Evolutionary conservation across 2,329 filamentous ascomycete species (phyloP).

Genomic region (Xylariales sp.): DNA sequence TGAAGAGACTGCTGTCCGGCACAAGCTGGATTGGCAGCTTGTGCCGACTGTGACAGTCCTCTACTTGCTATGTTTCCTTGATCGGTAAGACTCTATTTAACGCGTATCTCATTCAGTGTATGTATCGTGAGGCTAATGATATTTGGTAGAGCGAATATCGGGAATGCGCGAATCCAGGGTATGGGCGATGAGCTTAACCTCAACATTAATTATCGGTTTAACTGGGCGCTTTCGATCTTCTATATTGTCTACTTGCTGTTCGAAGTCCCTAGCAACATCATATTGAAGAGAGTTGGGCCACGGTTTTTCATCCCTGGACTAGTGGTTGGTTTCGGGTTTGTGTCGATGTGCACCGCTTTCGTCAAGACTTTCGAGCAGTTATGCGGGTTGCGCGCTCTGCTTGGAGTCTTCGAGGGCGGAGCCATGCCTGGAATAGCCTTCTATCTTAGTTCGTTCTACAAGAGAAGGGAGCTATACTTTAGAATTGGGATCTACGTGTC

Average conservation of each 20-base stretch:
- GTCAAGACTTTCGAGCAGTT: conserved; percentile 42
- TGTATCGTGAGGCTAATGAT: not conserved
- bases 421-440: conserved; percentile 55
- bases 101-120: too few species aligned
- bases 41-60: conserved; percentile 48
- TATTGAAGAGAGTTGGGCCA: conserved; percentile 49
- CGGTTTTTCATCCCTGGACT: conserved; percentile 49
- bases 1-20: conserved; percentile 44
- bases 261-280: conserved; percentile 51
- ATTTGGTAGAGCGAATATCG: conserved; percentile 34
- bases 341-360: conserved; percentile 51
- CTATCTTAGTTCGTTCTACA: conserved; percentile 53
- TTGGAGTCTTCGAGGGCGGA: conserved; percentile 53
- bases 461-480: conserved; percentile 49
- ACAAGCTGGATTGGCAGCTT: conserved; percentile 48
- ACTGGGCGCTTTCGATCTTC: conserved; percentile 54
- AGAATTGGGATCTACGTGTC: conserved; percentile 53
- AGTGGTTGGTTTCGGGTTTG: conserved; percentile 50
- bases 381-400: conserved; percentile 40
- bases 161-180: conserved; percentile 53
- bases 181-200: conserved; percentile 46
- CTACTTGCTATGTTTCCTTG: conserved; percentile 49
- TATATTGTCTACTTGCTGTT: conserved; percentile 53
- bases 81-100: conserved; percentile 21
- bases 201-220: conserved; percentile 46